These are phyloP conservation scores for Gossypium herbaceum DNA, from an alignment of 345 rosid species.

Conservation along the genomic window DNA sequence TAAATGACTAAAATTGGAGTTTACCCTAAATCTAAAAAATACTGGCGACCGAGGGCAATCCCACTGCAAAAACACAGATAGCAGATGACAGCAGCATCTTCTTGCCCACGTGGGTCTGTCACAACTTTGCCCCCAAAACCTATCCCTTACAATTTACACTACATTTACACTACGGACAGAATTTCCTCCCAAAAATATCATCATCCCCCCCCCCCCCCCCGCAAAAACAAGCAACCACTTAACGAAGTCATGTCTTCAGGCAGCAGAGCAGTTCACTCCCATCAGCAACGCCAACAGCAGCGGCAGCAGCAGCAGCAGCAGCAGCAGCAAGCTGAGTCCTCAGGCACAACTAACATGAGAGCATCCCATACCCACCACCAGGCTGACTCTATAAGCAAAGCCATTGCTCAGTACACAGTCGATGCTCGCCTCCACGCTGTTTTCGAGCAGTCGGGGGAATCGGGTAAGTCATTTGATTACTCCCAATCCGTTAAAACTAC, in stretches of 20 bases:
- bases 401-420: constrained; percentile 87
- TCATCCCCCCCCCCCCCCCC: not conserved
- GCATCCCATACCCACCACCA: constrained; percentile 12
- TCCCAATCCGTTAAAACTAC: constrained; percentile 64
- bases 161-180: too few relatives aligned
- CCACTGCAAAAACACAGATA: not conserved
- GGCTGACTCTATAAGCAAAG: constrained; percentile 66
- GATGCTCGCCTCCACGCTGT: constrained; percentile 95
- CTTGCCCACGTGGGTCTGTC: constrained; percentile 17
- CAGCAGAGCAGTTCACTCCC: constrained; percentile 29
- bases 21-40: not conserved
- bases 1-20: too few relatives aligned
- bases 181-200: not conserved
- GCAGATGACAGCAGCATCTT: not conserved
- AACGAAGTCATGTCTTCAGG: constrained; percentile 29
- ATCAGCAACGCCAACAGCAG: constrained; percentile 40
- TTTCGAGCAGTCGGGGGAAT: constrained; percentile 83
- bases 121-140: not conserved
- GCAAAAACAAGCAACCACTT: not conserved
- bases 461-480: constrained; percentile 85
- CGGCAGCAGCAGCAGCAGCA: constrained; percentile 35
- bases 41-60: not conserved
- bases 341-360: constrained; percentile 39
- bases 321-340: constrained; percentile 46
- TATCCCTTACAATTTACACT: not conserved